These are phyloP conservation scores for Russula emetica DNA, from an alignment of 768 basidiomycete species.

Conservation along the genomic window DNA sequence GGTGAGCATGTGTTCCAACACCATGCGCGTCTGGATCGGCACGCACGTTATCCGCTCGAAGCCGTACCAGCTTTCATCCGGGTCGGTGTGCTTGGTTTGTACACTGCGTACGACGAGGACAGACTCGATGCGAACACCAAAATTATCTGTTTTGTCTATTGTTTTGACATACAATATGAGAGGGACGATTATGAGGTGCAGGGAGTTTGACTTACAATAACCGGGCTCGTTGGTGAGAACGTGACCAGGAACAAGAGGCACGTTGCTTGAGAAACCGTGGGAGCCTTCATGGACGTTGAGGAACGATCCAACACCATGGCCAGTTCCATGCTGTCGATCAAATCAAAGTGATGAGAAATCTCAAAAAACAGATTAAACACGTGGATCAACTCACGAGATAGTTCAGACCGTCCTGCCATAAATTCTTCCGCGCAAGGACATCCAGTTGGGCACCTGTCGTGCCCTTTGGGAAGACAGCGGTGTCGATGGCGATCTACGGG, in stretches of 20 bases:
- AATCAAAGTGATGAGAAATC: conserved; percentile 10
- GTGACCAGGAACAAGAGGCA: conserved; percentile 77
- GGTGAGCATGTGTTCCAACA: conserved; percentile 77
- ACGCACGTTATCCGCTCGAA: conserved; percentile 93
- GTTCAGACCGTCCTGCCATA: conserved; percentile 84
- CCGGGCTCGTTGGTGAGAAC: conserved; percentile 94
- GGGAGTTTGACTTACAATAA: conserved; percentile 58
- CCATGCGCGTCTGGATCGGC: conserved; percentile 88
- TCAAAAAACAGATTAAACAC: conserved; percentile 5
- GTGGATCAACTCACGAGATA: conserved; percentile 52
- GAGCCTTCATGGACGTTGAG: conserved; percentile 84
- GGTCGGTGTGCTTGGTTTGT: conserved; percentile 69
- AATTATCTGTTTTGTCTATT: conserved; percentile 65
- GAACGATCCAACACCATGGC: conserved; percentile 87
- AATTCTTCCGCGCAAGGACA: conserved; percentile 80
- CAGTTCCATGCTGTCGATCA: conserved; percentile 71
- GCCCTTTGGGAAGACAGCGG: conserved; percentile 84
- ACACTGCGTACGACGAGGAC: conserved; percentile 69
- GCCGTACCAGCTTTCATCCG: conserved; percentile 75
- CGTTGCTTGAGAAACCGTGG: conserved; percentile 65
- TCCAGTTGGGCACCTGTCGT: conserved; percentile 81
- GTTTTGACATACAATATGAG: background rate
- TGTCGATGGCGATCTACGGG: conserved; percentile 82
- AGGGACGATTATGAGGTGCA: background rate
- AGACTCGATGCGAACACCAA: conserved; percentile 91